These are phyloP conservation scores for Boletus subcaerulescens DNA, from an alignment of 768 basidiomycete genomes.

Conservation along the genomic window DNA sequence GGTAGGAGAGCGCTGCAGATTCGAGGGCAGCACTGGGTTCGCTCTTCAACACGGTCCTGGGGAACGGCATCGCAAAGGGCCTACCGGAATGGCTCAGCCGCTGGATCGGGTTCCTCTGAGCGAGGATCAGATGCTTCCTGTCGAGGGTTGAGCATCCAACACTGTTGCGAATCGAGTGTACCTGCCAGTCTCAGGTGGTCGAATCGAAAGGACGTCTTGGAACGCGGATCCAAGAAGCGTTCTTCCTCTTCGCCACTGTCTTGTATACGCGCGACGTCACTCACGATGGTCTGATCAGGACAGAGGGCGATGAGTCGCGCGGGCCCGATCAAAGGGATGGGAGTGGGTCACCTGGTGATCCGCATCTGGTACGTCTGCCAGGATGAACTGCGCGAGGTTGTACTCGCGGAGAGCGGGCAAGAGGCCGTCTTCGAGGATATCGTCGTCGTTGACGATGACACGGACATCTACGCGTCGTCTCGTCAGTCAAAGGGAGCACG, in stretches of 20 bases:
- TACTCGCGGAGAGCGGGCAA: constrained; percentile 78
- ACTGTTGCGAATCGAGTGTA: constrained; percentile 14
- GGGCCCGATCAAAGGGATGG: neutral
- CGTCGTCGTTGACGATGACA: constrained; percentile 84
- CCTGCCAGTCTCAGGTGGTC: constrained; percentile 83
- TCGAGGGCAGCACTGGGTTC: constrained; percentile 64
- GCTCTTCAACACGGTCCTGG: neutral
- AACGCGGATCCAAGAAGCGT: constrained; percentile 82
- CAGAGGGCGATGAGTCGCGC: neutral
- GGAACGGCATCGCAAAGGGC: constrained; percentile 4
- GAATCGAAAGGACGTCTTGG: constrained; percentile 74
- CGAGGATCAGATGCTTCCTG: constrained; percentile 72
- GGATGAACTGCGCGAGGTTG: constrained; percentile 84
- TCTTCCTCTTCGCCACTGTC: constrained; percentile 45
- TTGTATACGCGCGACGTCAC: constrained; percentile 59
- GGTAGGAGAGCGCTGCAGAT: constrained; percentile 55
- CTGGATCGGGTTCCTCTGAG: constrained; percentile 50
- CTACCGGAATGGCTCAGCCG: constrained; percentile 77
- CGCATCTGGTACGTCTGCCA: constrained; percentile 77
- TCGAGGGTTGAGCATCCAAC: constrained; percentile 1
- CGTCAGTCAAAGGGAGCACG: neutral
- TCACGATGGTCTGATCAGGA: constrained; percentile 49
- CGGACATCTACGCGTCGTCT: constrained; percentile 67
- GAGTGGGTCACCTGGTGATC: constrained; percentile 60
- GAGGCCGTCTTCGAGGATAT: constrained; percentile 73